Evolutionary conservation across 768 basidiomycete species (phyloP), one percentile per base, ranked within the genome.

Genomic region (Mrakia hoshinonis): DNA sequence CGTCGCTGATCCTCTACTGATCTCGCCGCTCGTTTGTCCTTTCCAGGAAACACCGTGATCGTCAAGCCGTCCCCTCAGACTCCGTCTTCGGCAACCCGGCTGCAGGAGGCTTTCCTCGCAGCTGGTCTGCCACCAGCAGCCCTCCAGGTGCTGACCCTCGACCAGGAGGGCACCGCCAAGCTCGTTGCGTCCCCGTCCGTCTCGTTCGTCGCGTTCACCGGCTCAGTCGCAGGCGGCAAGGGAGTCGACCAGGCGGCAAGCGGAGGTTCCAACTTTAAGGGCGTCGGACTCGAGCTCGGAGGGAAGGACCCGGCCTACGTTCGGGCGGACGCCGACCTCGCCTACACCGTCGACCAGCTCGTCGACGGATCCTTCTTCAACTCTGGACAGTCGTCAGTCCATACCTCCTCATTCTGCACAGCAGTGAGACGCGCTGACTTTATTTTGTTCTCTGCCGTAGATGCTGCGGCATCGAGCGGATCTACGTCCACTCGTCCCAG

Each of bases 281-380:
- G 90, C 5, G 89, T 92, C 22, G 90, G 85, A 0, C 82, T 96
- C 39, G 93, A 96, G 89, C 86, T 99, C 20, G 96, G 96, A 1
- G 96, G 96, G 0, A 98, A 99, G 79, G 96, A 99, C 77, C 92
- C 96, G 2, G 96, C 95, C 2, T 99, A 97, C 77, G 93, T 99
- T 7, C 83, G 92, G 29, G 81, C 85, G 2, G 95, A 97, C 78
- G 92, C 89, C 0, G 86, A 96, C 79, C 76, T 96, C 0, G 85
- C 85, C 13, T 97, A 89, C 76, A 89, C 92, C 0, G 87, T 86
- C 15, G 84, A 85, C 29, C 89, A 97, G 76, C 85, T 98, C 3
- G 93, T 93, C 1, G 96, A 99, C 79, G 95, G 93, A 88, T 88
- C 92, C 4, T 87, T 94, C 81, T 99, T 92, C 83, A 98, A 98